phyloP scores from a whole-genome alignment of 495 filamentous ascomycete species.

The Aspergillus egyptiacus region DNA sequence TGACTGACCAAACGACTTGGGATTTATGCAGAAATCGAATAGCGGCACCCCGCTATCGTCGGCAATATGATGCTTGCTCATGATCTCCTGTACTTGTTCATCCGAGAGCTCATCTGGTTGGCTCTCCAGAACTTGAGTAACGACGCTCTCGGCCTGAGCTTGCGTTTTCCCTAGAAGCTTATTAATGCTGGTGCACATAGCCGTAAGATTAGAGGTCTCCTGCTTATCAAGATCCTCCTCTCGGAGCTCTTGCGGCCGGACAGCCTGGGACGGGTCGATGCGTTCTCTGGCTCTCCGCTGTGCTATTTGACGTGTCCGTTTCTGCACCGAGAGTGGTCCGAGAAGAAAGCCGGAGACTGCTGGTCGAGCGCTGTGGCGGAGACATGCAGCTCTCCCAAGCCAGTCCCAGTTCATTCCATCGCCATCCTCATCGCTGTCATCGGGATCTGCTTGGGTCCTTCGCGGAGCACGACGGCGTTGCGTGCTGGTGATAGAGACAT shows the following conservation, averaged over 20 bases:
- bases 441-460: conserved; percentile 31
- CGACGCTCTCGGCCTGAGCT: conserved; percentile 26
- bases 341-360: conserved; percentile 78
- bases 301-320: conserved; percentile 61
- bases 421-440: conserved; percentile 53
- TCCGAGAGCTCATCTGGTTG: conserved; percentile 31
- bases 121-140: conserved; percentile 25
- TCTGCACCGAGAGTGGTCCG: conserved; percentile 84
- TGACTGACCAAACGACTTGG: conserved; percentile 85
- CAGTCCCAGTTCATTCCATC: conserved; percentile 85
- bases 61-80: conserved; percentile 52
- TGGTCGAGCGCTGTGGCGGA: conserved; percentile 67
- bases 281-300: conserved; percentile 59
- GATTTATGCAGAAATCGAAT: conserved; percentile 83
- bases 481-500: conserved; percentile 18
- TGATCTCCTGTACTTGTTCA: conserved; percentile 35
- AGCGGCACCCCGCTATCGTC: conserved; percentile 63
- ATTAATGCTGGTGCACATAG: conserved; percentile 60
- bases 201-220: conserved; percentile 70
- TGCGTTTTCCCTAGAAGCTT: conserved; percentile 37
- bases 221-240: conserved; percentile 63
- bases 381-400: conserved; percentile 68
- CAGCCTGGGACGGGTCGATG: conserved; percentile 55
- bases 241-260: conserved; percentile 66
- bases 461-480: conserved; percentile 29